These are phyloP conservation scores for Populus pruinosa DNA, from an alignment of 345 rosid species.

Conservation along the genomic window DNA sequence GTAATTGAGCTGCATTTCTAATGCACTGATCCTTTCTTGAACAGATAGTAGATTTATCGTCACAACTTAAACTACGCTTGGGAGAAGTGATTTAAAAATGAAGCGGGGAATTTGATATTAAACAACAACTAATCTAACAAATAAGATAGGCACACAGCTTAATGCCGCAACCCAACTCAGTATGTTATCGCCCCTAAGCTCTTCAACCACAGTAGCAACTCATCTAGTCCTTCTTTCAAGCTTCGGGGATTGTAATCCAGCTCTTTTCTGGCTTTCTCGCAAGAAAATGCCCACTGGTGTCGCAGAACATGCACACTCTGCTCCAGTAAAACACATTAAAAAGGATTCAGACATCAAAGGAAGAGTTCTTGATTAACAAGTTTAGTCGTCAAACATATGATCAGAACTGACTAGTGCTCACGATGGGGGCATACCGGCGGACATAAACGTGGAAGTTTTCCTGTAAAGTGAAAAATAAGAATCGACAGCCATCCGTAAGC, in stretches of 20 bases:
- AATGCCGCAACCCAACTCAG: constrained; percentile 19
- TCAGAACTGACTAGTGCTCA: not conserved
- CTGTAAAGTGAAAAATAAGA: constrained; percentile 55
- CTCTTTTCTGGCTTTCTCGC: constrained; percentile 76
- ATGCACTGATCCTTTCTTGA: too few species aligned
- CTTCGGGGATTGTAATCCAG: constrained; percentile 74
- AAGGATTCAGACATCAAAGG: not conserved
- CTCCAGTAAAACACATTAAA: constrained; percentile 14
- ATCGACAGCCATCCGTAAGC: constrained; percentile 73
- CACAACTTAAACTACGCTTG: not conserved
- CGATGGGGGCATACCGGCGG: constrained; percentile 61
- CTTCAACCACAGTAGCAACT: constrained; percentile 80
- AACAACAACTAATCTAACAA: not conserved
- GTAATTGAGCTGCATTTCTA: too few species aligned
- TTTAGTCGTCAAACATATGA: not conserved
- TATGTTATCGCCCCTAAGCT: constrained; percentile 57
- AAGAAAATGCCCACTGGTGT: constrained; percentile 87
- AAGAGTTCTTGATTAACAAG: not conserved
- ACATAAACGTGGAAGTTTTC: constrained; percentile 81
- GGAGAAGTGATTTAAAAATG: not conserved
- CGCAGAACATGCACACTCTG: constrained; percentile 70
- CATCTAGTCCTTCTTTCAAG: constrained; percentile 75
- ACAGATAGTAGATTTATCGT: too few species aligned
- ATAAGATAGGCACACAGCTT: not conserved
- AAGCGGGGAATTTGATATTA: not conserved